Evolutionary conservation across 1,139 yeast genomes (phyloP).

Genomic region (Taphrina populina): DNA sequence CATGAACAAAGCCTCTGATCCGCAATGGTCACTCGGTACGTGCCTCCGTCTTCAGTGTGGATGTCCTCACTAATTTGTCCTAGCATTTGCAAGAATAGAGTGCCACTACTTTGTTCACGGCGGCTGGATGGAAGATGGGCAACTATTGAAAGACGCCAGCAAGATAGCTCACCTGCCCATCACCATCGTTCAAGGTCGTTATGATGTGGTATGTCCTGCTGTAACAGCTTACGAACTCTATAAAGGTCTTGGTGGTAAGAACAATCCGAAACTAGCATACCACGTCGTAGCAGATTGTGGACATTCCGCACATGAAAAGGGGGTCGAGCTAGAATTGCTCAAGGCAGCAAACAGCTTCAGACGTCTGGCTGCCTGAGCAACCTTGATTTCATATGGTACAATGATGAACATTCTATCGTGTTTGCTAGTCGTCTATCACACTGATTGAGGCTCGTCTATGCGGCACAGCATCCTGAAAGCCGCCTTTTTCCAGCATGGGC

Average conservation of each 20-base stretch:
- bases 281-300: slow-evolving; percentile 12
- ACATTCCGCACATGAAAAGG: slow-evolving; percentile 15
- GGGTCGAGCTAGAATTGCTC: slow-evolving; percentile 5
- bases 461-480: slow-evolving; percentile 5
- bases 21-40: too few relatives aligned
- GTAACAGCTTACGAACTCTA: slow-evolving; percentile 8
- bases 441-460: too few relatives aligned
- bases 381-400: not conserved
- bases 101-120: slow-evolving; percentile 9
- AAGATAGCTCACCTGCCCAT: slow-evolving; percentile 3
- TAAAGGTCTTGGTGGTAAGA: slow-evolving; percentile 3
- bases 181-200: slow-evolving; percentile 14
- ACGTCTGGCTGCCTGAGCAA: not conserved
- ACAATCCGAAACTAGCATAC: slow-evolving; percentile 1
- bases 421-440: too few relatives aligned
- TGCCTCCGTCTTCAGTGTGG: too few relatives aligned
- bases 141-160: slow-evolving; percentile 6
- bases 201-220: slow-evolving; percentile 27
- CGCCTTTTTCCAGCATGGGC: slow-evolving; percentile 6
- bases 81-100: slow-evolving; percentile 21
- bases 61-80: too few relatives aligned
- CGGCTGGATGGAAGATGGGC: slow-evolving; percentile 12
- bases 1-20: slow-evolving; percentile 8
- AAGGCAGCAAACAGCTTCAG: slow-evolving; percentile 7
- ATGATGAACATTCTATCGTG: too few relatives aligned